Evolutionary conservation across 805 yeast genomes (phyloP).

Genomic region (Starmera amethionina): DNA sequence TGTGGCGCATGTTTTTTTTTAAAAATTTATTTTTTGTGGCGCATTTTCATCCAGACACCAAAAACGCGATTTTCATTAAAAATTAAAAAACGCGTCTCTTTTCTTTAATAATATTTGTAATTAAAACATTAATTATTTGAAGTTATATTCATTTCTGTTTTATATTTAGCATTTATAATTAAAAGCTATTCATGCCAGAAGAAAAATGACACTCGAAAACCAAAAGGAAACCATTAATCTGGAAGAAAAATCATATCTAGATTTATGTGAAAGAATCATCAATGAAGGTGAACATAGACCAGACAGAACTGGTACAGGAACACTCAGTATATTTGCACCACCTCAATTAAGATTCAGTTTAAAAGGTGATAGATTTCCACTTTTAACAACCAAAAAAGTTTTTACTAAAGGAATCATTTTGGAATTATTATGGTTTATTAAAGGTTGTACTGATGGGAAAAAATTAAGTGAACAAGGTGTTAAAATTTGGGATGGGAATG

Average conservation of each 20-base stretch:
- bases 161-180: too few relatives aligned
- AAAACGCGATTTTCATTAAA: too few relatives aligned
- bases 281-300: slow-evolving; percentile 83
- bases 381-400: slow-evolving; percentile 87
- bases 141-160: too few relatives aligned
- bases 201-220: slow-evolving; percentile 1
- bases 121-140: too few relatives aligned
- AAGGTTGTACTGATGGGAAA: slow-evolving; percentile 85
- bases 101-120: too few relatives aligned
- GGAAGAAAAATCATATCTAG: slow-evolving; percentile 83
- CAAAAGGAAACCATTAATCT: slow-evolving; percentile 4
- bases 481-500: slow-evolving; percentile 99
- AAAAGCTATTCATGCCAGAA: too few relatives aligned
- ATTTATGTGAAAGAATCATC: slow-evolving; percentile 68
- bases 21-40: too few relatives aligned
- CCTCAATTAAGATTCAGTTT: slow-evolving; percentile 85
- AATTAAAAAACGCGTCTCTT: too few relatives aligned
- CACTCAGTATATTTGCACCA: slow-evolving; percentile 85
- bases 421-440: slow-evolving; percentile 88
- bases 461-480: slow-evolving; percentile 73
- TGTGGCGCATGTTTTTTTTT: too few relatives aligned
- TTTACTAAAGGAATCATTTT: slow-evolving; percentile 82
- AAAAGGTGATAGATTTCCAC: slow-evolving; percentile 66
- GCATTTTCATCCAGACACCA: too few relatives aligned
- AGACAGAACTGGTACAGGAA: slow-evolving; percentile 97